These are phyloP conservation scores for Ochromonas danica DNA, from an alignment of 108 stramenopile species.

Conservation along the genomic window DNA sequence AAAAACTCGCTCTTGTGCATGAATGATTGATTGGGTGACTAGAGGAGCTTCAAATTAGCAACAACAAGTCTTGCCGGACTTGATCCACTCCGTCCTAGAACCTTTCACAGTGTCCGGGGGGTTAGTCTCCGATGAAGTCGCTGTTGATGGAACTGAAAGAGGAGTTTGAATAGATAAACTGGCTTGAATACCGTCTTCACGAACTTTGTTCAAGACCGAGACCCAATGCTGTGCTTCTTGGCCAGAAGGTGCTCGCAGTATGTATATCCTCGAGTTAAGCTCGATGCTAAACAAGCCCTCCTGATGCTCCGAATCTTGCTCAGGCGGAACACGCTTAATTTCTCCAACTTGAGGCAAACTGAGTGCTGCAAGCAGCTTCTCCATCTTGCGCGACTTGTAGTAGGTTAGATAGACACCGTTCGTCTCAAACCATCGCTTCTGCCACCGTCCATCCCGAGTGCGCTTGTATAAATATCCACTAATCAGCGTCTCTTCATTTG, in stretches of 20 bases:
- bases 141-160: background rate
- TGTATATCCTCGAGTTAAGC: conserved; percentile 56
- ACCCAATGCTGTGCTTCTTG: conserved; percentile 30
- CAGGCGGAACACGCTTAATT: conserved; percentile 46
- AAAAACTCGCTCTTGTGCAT: background rate
- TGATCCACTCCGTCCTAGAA: background rate
- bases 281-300: conserved; percentile 58
- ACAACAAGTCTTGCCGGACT: conserved; percentile 4
- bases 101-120: background rate
- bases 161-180: background rate
- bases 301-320: conserved; percentile 40
- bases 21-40: background rate
- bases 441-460: conserved; percentile 92
- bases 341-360: conserved; percentile 58
- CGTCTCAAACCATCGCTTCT: conserved; percentile 92
- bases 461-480: conserved; percentile 83
- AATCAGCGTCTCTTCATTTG: background rate
- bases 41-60: background rate
- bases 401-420: conserved; percentile 91
- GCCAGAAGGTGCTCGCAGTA: conserved; percentile 42
- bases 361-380: conserved; percentile 66
- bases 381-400: conserved; percentile 85
- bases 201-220: background rate
- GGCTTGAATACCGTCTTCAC: conserved; percentile 21
- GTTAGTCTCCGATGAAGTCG: background rate